Percentiles rank a stretch among this genome's conserved stretches.
These are phyloP conservation scores for Wallacemonas sp. DNA, from an alignment of 208 protist species.

Conservation along the genomic window DNA sequence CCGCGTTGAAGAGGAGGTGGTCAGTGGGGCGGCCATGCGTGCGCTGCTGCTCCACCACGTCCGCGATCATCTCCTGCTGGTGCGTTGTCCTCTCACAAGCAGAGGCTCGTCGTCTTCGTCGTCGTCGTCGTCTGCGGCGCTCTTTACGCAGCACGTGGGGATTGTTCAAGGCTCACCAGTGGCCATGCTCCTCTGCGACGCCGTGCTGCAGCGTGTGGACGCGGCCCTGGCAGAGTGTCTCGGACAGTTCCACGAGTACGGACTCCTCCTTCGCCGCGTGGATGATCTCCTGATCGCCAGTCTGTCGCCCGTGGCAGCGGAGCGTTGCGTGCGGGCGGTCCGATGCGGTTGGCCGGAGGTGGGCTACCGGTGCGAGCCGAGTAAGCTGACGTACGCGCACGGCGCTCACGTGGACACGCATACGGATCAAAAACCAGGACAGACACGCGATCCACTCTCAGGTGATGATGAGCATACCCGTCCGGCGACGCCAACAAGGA, in stretches of 20 bases:
- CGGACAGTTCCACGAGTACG: constrained; percentile 36
- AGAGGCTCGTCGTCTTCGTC: too few relatives aligned
- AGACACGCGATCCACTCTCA: too few relatives aligned
- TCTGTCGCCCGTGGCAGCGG: constrained; percentile 46
- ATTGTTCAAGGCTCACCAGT: constrained; percentile 79
- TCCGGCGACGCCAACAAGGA: too few relatives aligned
- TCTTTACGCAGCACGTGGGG: constrained; percentile 52
- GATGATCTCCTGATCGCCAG: constrained; percentile 78
- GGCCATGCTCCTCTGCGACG: constrained; percentile 76
- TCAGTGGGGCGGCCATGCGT: constrained; percentile 41
- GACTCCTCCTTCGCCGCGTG: constrained; percentile 66
- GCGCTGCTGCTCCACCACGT: constrained; percentile 42
- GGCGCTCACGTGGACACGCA: not conserved
- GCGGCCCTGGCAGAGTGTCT: constrained; percentile 28
- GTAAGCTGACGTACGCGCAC: constrained; percentile 25
- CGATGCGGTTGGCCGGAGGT: constrained; percentile 49
- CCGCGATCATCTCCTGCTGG: constrained; percentile 44
- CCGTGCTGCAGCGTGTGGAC: constrained; percentile 44
- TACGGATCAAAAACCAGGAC: too few relatives aligned
- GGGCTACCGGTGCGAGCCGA: constrained; percentile 45
- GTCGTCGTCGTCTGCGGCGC: constrained; percentile 10
- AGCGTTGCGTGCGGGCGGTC: constrained; percentile 43
- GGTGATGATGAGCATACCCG: too few relatives aligned
- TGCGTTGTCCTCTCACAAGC: constrained; percentile 24
- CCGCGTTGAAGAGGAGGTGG: not conserved